Conservation (phyloP, 345 rosid genomes). For the Luvunga scandens region DNA sequence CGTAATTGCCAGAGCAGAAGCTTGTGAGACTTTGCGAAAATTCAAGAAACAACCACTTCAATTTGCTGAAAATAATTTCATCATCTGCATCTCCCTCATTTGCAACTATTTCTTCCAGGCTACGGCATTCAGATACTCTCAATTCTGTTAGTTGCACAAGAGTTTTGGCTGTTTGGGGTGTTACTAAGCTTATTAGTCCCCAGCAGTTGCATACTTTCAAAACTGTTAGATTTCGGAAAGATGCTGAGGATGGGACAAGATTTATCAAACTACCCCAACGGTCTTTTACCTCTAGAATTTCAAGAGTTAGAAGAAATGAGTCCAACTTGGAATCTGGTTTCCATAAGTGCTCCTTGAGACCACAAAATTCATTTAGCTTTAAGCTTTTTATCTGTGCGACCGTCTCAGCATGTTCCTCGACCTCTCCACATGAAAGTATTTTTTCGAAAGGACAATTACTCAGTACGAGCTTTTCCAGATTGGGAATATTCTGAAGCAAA, state of each 20-base stretch:
- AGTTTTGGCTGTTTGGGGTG: neutral
- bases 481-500: neutral
- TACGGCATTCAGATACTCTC: neutral
- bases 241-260: neutral
- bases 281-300: neutral
- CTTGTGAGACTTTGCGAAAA: neutral
- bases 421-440: neutral
- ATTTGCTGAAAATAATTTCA: neutral
- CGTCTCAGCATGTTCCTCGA: neutral
- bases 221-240: neutral
- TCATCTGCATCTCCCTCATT: neutral
- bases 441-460: neutral
- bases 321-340: no score
- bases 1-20: neutral
- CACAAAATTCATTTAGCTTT: no score
- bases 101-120: neutral
- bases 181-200: neutral
- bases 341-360: no score
- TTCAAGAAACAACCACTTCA: neutral
- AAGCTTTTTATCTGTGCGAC: neutral
- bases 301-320: no score
- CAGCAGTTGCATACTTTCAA: neutral
- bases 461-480: slow-evolving; percentile 13
- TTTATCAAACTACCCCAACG: neutral
- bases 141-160: neutral